Base-by-base conservation (phyloP, 2,329 filamentous ascomycete species). In the Aspergillus fructus region DNA sequence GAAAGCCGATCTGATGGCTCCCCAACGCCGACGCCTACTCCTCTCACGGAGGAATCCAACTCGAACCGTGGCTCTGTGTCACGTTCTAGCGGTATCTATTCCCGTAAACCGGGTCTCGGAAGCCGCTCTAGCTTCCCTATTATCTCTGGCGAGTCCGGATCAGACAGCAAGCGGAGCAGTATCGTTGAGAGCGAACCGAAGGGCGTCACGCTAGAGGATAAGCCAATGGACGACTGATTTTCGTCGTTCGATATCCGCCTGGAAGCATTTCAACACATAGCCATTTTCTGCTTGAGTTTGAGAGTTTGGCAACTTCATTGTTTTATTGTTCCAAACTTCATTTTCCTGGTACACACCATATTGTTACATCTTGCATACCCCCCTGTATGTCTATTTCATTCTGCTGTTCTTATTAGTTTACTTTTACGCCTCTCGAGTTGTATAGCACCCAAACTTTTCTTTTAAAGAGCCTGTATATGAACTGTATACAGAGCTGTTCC, bases 201-300 rank as follows among this genome's bases (percentile, higher is more conserved):
- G 46, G 73, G 87, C 6, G 88, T 91, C 42, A 87, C 86, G 64
- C 78, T 92, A 67, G 85, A 85, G 67, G 89, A 92, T 71, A 87
- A 84, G 74, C 86, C 89, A n/a, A 90, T 91, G 87, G 87, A 91
- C 75, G 87, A 53, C 23, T 40, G 49, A 51, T 8, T 46, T 13
- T 15, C 12, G 17, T 13, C 13, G 13, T 12, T 21, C n/a, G 27
- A 30, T 30, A 30, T 30, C 15, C 24, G 15, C 13, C 13, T 21
- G 11, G 15, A 6, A 19, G 12, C 12, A 27, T 34, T 23, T 30
- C 8, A 12, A 6, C 23, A 17, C 3, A 24, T 24, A 6, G 8
- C 8, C 27, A 8, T 30, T 50, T 15, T 30, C 21, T 17, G 27
- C 15, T 8, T n/a, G 15, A 30, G 23, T 3, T 23, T 33, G 19